Base-by-base conservation (phyloP, 2,329 filamentous ascomycete genomes). In the Ploettnerulaceae sp. region DNA sequence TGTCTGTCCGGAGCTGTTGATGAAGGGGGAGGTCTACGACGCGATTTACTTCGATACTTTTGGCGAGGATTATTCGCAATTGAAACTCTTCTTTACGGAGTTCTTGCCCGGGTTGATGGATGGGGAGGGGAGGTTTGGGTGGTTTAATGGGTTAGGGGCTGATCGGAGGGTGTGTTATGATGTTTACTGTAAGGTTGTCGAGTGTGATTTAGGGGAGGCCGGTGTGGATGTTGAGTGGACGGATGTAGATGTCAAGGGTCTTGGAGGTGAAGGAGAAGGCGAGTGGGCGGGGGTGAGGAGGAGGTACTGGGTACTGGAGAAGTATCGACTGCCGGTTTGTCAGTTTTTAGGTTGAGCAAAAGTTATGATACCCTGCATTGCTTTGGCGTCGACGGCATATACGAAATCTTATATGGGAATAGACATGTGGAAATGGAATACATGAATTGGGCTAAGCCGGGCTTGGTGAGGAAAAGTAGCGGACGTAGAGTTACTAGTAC, bases 41-140 rank as follows among this genome's bases (percentile, higher is more conserved):
- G 87, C 84, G 21, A 88, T 98, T 57, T 98, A 97, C 71, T 97
- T 96, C 62, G 93, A 98, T 64, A 98, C 93, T 0, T 97, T 97
- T 66, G 93, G 89, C 5, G 93, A 98, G 69, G 87, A 93, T 54
- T 98, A 97, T 67, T 73, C 74, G 2, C 86, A 91, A 64, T 79
- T 97, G 21, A 84, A 84, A 36, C 74, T 82, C 49, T 96, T 97
- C 70, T 95, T 97, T 64, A 84, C 78, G 2, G 93, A 97, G 65
- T 81, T 85, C 57, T 82, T 97, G 8, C 87, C 93, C 24, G 84
- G 81, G 0, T 67, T 97, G 44, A 70, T 98, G 35, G 82, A 86
- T 56, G 71, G 75, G 17, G 68, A 76, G 3, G 86, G 90, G 49
- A 76, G 83, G 7, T 95, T 94, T 64, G 83, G 90, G 54, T 94